These are phyloP conservation scores for Dactylellina haptotyla DNA, from an alignment of 2,329 filamentous ascomycete genomes.

Conservation along the genomic window DNA sequence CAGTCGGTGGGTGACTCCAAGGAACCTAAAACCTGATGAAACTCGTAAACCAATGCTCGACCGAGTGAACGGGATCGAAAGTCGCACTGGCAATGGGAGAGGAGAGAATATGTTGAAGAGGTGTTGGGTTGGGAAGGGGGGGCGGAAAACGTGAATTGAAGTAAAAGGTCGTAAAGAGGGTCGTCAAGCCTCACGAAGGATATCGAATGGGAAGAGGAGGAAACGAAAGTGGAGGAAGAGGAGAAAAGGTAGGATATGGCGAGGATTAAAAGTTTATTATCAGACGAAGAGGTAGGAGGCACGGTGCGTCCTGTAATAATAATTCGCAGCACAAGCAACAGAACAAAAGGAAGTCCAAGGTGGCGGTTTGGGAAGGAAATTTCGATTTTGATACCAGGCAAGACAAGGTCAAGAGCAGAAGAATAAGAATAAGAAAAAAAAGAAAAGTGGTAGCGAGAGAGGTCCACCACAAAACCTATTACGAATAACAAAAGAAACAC, in stretches of 20 bases:
- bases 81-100: not conserved
- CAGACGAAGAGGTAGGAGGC: conserved; percentile 49
- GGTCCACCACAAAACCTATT: conserved; percentile 29
- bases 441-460: conserved; percentile 7
- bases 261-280: conserved; percentile 54
- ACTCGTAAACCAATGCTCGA: conserved; percentile 46
- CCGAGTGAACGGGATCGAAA: conserved; percentile 12
- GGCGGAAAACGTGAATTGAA: conserved; percentile 17
- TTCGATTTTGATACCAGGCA: conserved; percentile 51
- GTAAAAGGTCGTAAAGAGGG: conserved; percentile 52
- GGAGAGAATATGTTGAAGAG: conserved; percentile 3
- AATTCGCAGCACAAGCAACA: not conserved
- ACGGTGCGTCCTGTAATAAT: not conserved
- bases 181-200: conserved; percentile 52
- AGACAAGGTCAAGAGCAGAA: conserved; percentile 14
- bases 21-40: conserved; percentile 34
- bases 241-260: conserved; percentile 21
- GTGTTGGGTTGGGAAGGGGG: conserved; percentile 14
- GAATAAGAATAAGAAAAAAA: conserved; percentile 21
- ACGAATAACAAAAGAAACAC: conserved; percentile 50
- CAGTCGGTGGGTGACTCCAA: conserved; percentile 28
- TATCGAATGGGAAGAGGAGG: conserved; percentile 47
- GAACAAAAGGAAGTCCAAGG: conserved; percentile 37
- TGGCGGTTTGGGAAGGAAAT: conserved; percentile 53
- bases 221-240: conserved; percentile 3